These are phyloP conservation scores for Viola pubescens DNA, from an alignment of 441 rosid species.

Conservation along the genomic window DNA sequence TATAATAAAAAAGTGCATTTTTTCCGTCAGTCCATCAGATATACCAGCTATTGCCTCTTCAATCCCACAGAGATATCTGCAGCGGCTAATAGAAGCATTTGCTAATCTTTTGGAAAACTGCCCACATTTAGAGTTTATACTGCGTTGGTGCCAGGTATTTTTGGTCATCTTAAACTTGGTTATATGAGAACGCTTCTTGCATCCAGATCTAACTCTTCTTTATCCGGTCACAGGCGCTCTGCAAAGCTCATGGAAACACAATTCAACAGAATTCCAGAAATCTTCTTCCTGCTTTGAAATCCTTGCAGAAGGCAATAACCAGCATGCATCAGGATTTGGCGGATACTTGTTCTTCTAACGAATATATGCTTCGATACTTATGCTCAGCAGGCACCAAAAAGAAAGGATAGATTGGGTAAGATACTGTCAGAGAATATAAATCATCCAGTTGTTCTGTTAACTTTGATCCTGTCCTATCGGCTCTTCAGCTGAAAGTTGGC, in stretches of 20 bases:
- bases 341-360: conserved; percentile 73
- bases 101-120: conserved; percentile 83
- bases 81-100: conserved; percentile 73
- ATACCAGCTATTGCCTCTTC: conserved; percentile 63
- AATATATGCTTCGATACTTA: too few species aligned
- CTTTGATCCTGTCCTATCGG: too few species aligned
- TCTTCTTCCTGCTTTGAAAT: conserved; percentile 74
- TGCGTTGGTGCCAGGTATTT: conserved; percentile 86
- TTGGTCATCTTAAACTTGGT: neutral
- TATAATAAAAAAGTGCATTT: conserved; percentile 66
- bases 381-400: too few species aligned
- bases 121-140: conserved; percentile 85
- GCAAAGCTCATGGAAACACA: conserved; percentile 69
- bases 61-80: conserved; percentile 63
- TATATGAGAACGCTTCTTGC: neutral
- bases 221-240: conserved; percentile 53
- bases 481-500: too few species aligned
- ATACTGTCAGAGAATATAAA: too few species aligned
- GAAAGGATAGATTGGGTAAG: too few species aligned
- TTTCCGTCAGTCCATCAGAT: conserved; percentile 57
- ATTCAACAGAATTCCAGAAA: conserved; percentile 75
- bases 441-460: too few species aligned
- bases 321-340: conserved; percentile 87
- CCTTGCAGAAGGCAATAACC: conserved; percentile 77
- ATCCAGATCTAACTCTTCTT: conserved; percentile 2